Base-by-base conservation (phyloP, 306 rosid genomes). In the cucumber (Cucumis sativus) region DNA sequence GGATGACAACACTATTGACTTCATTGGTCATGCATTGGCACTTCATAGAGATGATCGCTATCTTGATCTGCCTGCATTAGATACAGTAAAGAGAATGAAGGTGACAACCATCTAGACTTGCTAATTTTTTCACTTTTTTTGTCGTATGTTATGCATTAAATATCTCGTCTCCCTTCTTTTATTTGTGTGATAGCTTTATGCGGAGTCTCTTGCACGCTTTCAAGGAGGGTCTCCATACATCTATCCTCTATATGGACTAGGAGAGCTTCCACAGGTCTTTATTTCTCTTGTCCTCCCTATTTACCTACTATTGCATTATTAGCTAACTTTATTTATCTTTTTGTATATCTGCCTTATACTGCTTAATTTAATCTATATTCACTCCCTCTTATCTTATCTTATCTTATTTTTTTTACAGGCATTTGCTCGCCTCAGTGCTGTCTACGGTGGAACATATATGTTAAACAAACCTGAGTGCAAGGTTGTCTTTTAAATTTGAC, bases 171-270 rank as follows among this genome's bases (percentile, higher is more conserved):
- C 43, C 43, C 45, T 65, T 49, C 40, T 55, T 52, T 63, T 57
- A 72, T 60, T 56, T 71, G 21, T 74, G 41, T 77, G 52, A 72
- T 86, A 95, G 99, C 91, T 95, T 75, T 95, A 95, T 83, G 80
- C 93, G 21, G 99, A 95, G 85, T 95, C 99, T 80, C 28, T 95
- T 76, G 97, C 97, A 47, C 97, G 99, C 66, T 95, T 95, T 83
- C 96, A 91, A 89, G 99, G 99, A 79, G 98, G 98, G 66, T 95
- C 98, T 13, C 97, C 98, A 40, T 95, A 95, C 88, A 95, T 95
- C 79, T 92, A 95, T 86, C 97, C 98, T 58, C 85, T 95, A 87
- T 95, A 95, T 83, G 98, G 98, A 79, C 82, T 95, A 77, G 98
- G 98, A 85, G 98, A 95, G 89, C 98, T 95, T 76, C 98, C 98